Conservation (phyloP, 2,329 filamentous ascomycete species). For the Colletotrichum navitas region DNA sequence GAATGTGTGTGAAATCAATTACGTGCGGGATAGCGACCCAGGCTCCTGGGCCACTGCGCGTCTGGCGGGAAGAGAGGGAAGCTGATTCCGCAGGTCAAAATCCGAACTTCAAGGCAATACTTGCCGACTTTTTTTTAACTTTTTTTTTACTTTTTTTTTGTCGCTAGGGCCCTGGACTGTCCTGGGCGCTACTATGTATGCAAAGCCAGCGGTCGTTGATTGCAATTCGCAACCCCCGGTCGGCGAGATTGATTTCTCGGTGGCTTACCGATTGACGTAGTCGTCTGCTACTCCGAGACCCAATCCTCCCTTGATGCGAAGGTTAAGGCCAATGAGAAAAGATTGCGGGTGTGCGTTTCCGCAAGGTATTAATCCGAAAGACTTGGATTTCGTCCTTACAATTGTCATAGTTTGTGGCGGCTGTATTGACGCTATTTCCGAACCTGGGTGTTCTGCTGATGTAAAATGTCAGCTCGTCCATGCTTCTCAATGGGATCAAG, state of each 20-base stretch:
- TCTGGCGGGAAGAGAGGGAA: constrained; percentile 14
- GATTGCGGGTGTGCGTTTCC: neutral
- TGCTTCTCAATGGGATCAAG: neutral
- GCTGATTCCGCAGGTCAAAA: neutral
- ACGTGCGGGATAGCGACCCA: constrained; percentile 28
- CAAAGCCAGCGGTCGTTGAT: neutral
- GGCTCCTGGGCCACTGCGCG: constrained; percentile 28
- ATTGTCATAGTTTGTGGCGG: neutral
- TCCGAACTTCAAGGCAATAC: neutral
- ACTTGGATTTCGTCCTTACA: neutral
- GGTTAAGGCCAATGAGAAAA: neutral
- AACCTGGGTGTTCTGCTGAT: neutral
- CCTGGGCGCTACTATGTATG: neutral
- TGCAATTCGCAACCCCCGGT: neutral
- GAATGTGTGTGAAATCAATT: constrained; percentile 20
- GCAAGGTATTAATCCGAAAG: neutral
- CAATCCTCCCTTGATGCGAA: constrained; percentile 3
- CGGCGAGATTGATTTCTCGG: neutral
- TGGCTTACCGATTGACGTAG: neutral
- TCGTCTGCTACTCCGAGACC: neutral
- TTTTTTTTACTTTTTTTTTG: too few relatives aligned
- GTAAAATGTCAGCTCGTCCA: neutral
- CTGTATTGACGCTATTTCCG: neutral
- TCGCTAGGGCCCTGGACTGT: neutral
- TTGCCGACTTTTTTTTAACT: too few relatives aligned